phyloP scores from a whole-genome alignment of 164 flowering plant genomes.

The Aristolochia californica region DNA sequence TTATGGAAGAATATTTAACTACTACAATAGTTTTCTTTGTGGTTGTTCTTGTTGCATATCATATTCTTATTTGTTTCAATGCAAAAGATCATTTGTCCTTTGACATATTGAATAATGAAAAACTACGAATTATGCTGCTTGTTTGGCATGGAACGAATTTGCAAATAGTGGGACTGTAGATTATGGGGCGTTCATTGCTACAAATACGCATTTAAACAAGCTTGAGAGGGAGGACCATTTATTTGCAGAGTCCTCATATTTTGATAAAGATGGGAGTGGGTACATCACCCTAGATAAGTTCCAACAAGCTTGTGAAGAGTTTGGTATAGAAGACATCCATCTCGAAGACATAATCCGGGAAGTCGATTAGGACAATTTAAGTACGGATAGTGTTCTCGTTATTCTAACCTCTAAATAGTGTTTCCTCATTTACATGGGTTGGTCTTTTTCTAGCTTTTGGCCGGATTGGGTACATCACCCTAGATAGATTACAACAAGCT shows the following conservation, averaged over 20 bases:
- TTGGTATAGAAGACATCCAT: constrained; percentile 13
- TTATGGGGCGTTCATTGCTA: constrained; percentile 21
- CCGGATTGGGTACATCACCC: too few species aligned
- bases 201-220: constrained; percentile 16
- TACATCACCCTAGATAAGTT: constrained; percentile 18
- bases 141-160: not conserved
- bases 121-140: too few species aligned
- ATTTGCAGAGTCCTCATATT: constrained; percentile 17
- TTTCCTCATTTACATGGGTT: not conserved
- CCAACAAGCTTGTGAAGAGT: constrained; percentile 21
- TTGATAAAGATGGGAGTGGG: constrained; percentile 23
- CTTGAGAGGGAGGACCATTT: constrained; percentile 17
- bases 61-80: too few species aligned
- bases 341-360: constrained; percentile 20
- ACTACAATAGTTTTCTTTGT: too few species aligned
- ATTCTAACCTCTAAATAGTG: not conserved
- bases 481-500: constrained; percentile 80
- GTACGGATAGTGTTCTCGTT: not conserved
- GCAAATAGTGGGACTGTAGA: constrained; percentile 20
- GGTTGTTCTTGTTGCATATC: too few species aligned
- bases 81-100: too few species aligned
- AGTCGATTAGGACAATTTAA: constrained; percentile 20
- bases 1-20: too few species aligned
- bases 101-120: too few species aligned
- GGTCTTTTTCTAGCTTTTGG: not conserved